Evolutionary conservation across 371 early-diverging fungal species (phyloP), one percentile per base, ranked within the genome.

Genomic region (Circinella minor): DNA sequence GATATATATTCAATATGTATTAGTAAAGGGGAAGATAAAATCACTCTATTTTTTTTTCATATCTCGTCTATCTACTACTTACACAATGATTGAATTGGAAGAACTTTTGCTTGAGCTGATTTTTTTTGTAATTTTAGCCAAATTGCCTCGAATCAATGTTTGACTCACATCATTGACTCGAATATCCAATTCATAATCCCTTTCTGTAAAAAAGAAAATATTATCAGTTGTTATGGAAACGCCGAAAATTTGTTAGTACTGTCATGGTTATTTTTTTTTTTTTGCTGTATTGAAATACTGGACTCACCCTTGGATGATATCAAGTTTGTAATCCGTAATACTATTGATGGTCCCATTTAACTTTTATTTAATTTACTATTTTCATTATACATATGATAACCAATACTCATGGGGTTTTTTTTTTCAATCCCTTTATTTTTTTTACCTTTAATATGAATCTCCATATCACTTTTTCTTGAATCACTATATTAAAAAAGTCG

Each of bases 251-350:
- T 27, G 27, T 64, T 64, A 9, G 4, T 46, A 15, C 46, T 59
- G 18, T n/a, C n/a, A 68, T 17, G 14, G 0, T 15, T 13, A 43
- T 7, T 43, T 17, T 63, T 11, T 9, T 9, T 55, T 38, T 1
- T 8, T 49, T 1, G 43, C 43, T 46, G 48, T 38, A 1, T 15
- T 27, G 27, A 43, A 18, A 17, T 48, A 46, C 0, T 11, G 2
- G 2, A 27, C 61, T 38, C 68, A 68, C 73, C 67, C 55, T 66
- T 65, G 36, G 66, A 67, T 17, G 74, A 74, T 17, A 70, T 55
- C 59, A 55, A 13, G 20, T 74, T 74, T 27, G 59, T 74, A 34
- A 74, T 49, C 20, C 67, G 66, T 13, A 74, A 20, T 15, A 74
- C 74, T 74, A 4, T 59, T 59, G 60, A 27, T 27, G 27, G 27